Base-by-base conservation (phyloP, 495 filamentous ascomycete species). In the Recurvomyces mirabilis region DNA sequence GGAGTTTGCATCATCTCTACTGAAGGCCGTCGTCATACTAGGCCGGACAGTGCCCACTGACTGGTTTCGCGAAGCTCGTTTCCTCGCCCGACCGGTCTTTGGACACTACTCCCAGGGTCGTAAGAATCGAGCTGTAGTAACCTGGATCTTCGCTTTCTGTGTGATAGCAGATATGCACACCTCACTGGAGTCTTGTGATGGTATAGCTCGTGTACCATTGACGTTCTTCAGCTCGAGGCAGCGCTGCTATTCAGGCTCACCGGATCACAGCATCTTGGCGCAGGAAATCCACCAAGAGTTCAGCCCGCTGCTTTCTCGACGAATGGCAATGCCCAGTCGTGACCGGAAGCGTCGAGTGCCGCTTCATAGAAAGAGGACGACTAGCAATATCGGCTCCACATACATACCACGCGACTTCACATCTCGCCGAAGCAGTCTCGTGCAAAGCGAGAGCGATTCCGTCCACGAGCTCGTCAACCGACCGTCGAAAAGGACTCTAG, bases 141-240 rank as follows among this genome's bases (percentile, higher is more conserved):
- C 53, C 42, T 57, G 51, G 57, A 56, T 79, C 13, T 62, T 75
- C 18, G 61, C 72, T 12, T 79, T 81, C 62, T 72, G 71, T 36
- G 63, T 70, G 12, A 72, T 77, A 29, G 69, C 60, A 7, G 67
- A 74, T 47, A 63, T 70, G 7, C 65, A 79, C 47, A 50, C 46
- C n/a, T 54, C 61, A 10, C 20, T 49, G 57, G 70, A 55, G 62
- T 59, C 18, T 59, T 60, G 46, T 53, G 63, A 34, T 50, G 59
- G 24, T 62, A 66, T 47, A 48, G 65, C 39, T 60, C 65, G 60
- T 40, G 63, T 64, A 1, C 74, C 77, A 1, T 60, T 75, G 23
- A 68, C 66, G 12, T 71, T 79, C 44, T 79, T 78, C 66, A 66
- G 67, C 30, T 59, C 64, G 21, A 69, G 73, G 41, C 73, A 78